Percentiles rank a stretch among this genome's conserved stretches.
phyloP scores from a whole-genome alignment of 768 basidiomycete genomes.

The Panaeolus cyanescens region DNA sequence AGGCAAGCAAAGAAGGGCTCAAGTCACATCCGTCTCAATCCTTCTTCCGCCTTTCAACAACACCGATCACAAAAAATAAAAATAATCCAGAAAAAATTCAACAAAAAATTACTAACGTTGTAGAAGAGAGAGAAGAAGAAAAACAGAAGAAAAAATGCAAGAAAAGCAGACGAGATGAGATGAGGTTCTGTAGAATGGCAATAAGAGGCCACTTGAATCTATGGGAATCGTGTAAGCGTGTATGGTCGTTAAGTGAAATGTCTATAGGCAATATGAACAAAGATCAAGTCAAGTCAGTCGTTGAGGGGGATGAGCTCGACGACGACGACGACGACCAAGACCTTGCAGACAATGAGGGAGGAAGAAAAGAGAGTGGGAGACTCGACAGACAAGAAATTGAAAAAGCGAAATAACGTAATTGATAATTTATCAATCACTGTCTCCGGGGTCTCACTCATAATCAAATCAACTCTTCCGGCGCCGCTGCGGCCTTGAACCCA shows the following conservation, averaged over 20 bases:
- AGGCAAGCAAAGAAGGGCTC: constrained; percentile 2
- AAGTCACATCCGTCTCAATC: neutral
- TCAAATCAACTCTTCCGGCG: constrained; percentile 22
- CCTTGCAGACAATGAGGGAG: constrained; percentile 22
- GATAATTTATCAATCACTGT: constrained; percentile 20
- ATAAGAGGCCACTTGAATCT: constrained; percentile 23
- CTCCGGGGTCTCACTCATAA: constrained; percentile 18
- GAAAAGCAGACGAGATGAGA: constrained; percentile 15
- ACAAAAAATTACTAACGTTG: neutral
- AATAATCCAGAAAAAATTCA: neutral
- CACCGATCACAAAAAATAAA: constrained; percentile 1
- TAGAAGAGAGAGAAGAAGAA: neutral
- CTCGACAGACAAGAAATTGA: constrained; percentile 21
- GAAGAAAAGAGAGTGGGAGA: constrained; percentile 29
- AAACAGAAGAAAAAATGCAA: constrained; percentile 3
- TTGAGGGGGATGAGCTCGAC: constrained; percentile 42
- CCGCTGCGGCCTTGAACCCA: constrained; percentile 24
- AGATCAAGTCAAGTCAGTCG: constrained; percentile 23
- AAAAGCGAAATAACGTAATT: neutral
- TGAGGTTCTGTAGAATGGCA: constrained; percentile 14
- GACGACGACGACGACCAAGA: constrained; percentile 33
- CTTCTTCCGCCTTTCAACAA: constrained; percentile 2
- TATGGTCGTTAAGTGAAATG: constrained; percentile 40
- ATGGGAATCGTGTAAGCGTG: constrained; percentile 44
- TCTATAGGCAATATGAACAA: constrained; percentile 25